A percentile compares a stretch with the other conserved stretches of the same genome.
Evolutionary conservation across 106 monocot genomes (phyloP).

Genomic region (Hemerocallis citrina): DNA sequence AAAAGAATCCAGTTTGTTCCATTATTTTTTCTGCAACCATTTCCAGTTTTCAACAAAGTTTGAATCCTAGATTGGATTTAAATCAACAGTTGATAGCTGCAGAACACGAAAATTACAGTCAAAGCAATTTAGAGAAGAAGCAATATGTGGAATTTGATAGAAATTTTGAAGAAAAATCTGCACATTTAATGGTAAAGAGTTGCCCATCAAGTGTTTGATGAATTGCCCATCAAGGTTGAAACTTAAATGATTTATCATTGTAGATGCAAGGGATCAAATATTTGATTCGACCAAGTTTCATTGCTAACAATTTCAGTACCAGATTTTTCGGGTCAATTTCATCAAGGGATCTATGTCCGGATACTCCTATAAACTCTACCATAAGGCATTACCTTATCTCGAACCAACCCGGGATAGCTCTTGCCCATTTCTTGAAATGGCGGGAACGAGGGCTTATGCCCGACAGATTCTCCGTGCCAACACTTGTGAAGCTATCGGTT

Average conservation of each 20-base stretch:
- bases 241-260: background rate
- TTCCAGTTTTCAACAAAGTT: too few species aligned
- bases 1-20: too few species aligned
- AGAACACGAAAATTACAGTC: too few species aligned
- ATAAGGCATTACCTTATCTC: conserved; percentile 20
- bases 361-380: conserved; percentile 14
- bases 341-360: background rate
- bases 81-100: too few species aligned
- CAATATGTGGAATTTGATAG: too few species aligned
- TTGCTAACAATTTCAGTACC: background rate
- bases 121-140: too few species aligned
- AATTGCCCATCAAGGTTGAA: too few species aligned
- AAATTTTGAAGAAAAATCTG: too few species aligned
- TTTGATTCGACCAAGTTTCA: background rate
- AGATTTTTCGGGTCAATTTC: background rate
- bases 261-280: background rate
- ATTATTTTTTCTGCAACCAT: too few species aligned
- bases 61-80: too few species aligned
- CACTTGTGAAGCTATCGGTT: conserved; percentile 30
- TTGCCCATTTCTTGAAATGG: conserved; percentile 19
- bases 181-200: too few species aligned
- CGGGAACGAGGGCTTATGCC: conserved; percentile 14
- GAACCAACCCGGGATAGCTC: conserved; percentile 14
- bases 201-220: conserved; percentile 1
- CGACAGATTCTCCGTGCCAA: conserved; percentile 34